Evolutionary conservation across 257 asterid species (phyloP), one percentile per base, ranked within the genome.

Genomic region (Solanum chmielewskii): DNA sequence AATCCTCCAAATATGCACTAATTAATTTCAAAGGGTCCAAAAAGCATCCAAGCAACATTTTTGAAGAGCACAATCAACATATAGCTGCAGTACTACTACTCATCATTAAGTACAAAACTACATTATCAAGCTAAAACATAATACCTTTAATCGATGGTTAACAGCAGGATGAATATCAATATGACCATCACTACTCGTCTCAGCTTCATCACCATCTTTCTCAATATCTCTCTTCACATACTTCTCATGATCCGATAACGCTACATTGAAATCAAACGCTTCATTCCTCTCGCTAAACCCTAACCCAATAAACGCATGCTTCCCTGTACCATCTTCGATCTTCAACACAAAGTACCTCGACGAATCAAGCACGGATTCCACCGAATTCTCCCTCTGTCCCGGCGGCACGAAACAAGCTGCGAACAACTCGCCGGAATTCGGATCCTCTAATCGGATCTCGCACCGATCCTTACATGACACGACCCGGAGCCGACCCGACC

Each of bases 371-470:
- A 94, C 98, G 33, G 98, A 90, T 87, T 97, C 99, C 74, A 97
- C 99, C 23, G 98, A 94, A 66, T 86, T 91, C 90, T 95, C 99
- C 29, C 98, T 90, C 93, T 95, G 98, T 15, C 99, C 99, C 33
- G 98, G 98, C 60, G 86, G 88, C 29, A 97, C 92, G 77, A 94
- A 97, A 89, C 99, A 97, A 76, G 99, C 99, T 25, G 99, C 99
- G 92, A 97, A 97, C 4, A 96, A 96, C 85, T 96, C 98, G 2
- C 95, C 98, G 88, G 99, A 93, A 59, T 91, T 94, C 25, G 98
- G 98, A 90, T 95, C 98, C 90, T 95, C 99, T 23, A 96, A 91
- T 9, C 98, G 98, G 94, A 97, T 97, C 98, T 97, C 99, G 90
- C 98, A 97, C 6, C 98, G 95, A 59, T 90, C 68, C 37, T 91